Conservation (phyloP, 2,329 filamentous ascomycete genomes). For the Calonectria pseudoturangicola region DNA sequence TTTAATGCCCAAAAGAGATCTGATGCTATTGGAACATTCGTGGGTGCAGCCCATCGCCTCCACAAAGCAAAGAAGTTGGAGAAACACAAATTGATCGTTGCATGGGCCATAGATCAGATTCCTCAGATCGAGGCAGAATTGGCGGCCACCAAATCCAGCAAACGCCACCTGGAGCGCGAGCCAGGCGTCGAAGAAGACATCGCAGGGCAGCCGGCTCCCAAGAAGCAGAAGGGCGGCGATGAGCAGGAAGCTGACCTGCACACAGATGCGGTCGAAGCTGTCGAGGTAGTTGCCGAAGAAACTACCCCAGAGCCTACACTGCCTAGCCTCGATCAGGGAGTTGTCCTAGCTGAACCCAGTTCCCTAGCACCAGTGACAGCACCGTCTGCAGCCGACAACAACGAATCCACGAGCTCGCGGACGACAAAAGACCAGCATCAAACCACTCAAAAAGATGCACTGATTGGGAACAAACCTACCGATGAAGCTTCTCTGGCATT, state of each 20-base stretch:
- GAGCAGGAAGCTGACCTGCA: not conserved
- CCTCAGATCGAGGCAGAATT: constrained; percentile 5
- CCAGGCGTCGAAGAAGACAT: not conserved
- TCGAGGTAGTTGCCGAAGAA: too few species aligned
- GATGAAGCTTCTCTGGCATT: too few species aligned
- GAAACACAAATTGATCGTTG: not conserved
- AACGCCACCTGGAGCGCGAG: not conserved
- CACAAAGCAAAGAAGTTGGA: not conserved
- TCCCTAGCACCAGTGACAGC: too few species aligned
- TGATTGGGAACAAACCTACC: too few species aligned
- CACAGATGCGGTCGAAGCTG: not conserved
- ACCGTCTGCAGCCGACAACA: too few species aligned
- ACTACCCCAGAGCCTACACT: too few species aligned
- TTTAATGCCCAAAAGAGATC: not conserved
- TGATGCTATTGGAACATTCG: not conserved
- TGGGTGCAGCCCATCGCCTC: not conserved
- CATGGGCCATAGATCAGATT: not conserved
- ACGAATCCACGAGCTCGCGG: too few species aligned
- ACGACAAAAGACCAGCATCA: too few species aligned
- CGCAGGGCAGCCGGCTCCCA: not conserved
- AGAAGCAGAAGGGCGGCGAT: not conserved
- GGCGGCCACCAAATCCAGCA: not conserved
- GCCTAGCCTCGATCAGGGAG: too few species aligned
- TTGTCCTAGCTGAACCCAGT: too few species aligned
- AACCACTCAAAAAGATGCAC: too few species aligned